A percentile compares a stretch with the other conserved stretches of the same genome.
phyloP scores from a whole-genome alignment of 164 flowering plant genomes.

The grape (Vitis vinifera) region ASM3070453v1 NC_081811.1:30253501-30254000 shows the following conservation, averaged over 20 bases:
- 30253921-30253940: conserved; percentile 67
- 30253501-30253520: too few species aligned
- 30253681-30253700: conserved; percentile 59
- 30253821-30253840: conserved; percentile 75
- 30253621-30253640: conserved; percentile 52
- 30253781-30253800: conserved; percentile 55
- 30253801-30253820: conserved; percentile 66
- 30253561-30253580: too few species aligned
- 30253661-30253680: conserved; percentile 61
- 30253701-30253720: conserved; percentile 65
- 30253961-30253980: conserved; percentile 64
- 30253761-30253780: conserved; percentile 60
- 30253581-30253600: conserved; percentile 41
- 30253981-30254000: conserved; percentile 40
- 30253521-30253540: neutral
- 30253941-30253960: conserved; percentile 64
- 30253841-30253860: conserved; percentile 64
- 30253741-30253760: conserved; percentile 63
- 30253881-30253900: conserved; percentile 64
- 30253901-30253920: conserved; percentile 64
- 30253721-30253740: conserved; percentile 57
- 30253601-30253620: conserved; percentile 60
- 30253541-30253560: neutral
- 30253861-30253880: conserved; percentile 61
- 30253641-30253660: conserved; percentile 63